phyloP scores from a whole-genome alignment of 306 rosid genomes.

The Rubus idaeus region DNA sequence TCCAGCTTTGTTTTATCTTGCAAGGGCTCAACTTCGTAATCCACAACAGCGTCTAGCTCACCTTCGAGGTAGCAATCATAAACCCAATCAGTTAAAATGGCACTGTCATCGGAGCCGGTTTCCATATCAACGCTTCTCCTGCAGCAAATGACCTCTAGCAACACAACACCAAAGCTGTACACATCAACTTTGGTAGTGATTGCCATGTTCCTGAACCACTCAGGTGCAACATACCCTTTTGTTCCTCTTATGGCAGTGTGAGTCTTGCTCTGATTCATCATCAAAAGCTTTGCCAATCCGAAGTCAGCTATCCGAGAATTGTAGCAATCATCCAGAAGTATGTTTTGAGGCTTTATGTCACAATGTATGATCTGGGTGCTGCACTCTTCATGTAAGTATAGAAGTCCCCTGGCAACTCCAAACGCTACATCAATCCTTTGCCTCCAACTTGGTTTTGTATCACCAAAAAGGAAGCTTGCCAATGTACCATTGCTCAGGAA shows the following conservation, averaged over 20 bases:
- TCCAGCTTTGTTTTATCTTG: conserved; percentile 16
- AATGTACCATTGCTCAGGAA: conserved; percentile 30
- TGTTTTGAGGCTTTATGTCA: conserved; percentile 54
- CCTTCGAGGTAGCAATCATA: conserved; percentile 24
- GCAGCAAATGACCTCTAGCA: conserved; percentile 41
- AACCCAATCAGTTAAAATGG: conserved; percentile 21
- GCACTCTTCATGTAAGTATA: conserved; percentile 48
- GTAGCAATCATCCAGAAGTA: conserved; percentile 33
- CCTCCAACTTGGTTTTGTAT: conserved; percentile 30
- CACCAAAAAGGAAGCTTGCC: conserved; percentile 25
- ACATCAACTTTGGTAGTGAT: conserved; percentile 43
- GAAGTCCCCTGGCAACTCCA: conserved; percentile 31
- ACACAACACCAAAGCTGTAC: conserved; percentile 35
- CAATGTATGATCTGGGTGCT: conserved; percentile 42
- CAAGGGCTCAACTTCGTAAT: conserved; percentile 15
- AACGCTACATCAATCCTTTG: conserved; percentile 20
- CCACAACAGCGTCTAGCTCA: background rate
- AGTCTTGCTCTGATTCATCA: conserved; percentile 38
- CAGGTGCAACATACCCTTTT: conserved; percentile 51
- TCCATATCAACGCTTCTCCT: conserved; percentile 25
- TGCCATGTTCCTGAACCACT: conserved; percentile 41
- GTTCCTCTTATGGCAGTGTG: conserved; percentile 41
- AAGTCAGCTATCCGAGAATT: conserved; percentile 36
- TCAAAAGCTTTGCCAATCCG: conserved; percentile 44
- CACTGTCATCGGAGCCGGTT: background rate